These are phyloP conservation scores for Saccharomyces hybrid DNA, from an alignment of 1,139 yeast genomes.

Conservation along the genomic window DNA sequence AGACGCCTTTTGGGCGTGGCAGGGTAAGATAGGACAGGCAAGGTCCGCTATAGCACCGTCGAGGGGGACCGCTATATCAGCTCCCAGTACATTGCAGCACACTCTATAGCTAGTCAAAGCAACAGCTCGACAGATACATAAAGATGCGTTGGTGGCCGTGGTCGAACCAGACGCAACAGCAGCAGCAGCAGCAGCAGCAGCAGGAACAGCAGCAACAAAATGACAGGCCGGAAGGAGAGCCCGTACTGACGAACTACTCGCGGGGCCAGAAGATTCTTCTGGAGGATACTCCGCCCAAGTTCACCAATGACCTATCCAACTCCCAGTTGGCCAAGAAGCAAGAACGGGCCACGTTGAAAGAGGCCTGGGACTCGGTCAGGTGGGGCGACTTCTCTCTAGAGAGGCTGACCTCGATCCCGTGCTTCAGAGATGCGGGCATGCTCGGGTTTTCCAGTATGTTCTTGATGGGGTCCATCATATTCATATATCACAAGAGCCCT, in stretches of 20 bases:
- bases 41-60: slow-evolving; percentile 1
- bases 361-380: slow-evolving; percentile 31
- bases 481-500: slow-evolving; percentile 58
- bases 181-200: slow-evolving; percentile 33
- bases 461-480: slow-evolving; percentile 67
- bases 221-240: slow-evolving; percentile 8
- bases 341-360: slow-evolving; percentile 28
- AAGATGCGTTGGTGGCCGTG: slow-evolving; percentile 9
- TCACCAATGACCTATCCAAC: slow-evolving; percentile 27
- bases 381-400: slow-evolving; percentile 49
- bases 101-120: not conserved
- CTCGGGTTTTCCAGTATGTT: slow-evolving; percentile 84
- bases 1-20: not conserved
- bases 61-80: not conserved
- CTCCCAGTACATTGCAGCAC: not conserved
- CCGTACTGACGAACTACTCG: slow-evolving; percentile 22
- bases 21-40: not conserved
- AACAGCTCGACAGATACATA: not conserved
- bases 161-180: slow-evolving; percentile 29
- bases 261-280: slow-evolving; percentile 32
- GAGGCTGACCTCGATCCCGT: slow-evolving; percentile 62
- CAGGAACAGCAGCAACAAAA: slow-evolving; percentile 29
- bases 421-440: slow-evolving; percentile 83
- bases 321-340: slow-evolving; percentile 17
- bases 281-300: slow-evolving; percentile 36